Evolutionary conservation across 176 grass and related monocot species (phyloP), one percentile per base, ranked within the genome.

Genomic region (Tillandsia leiboldiana): DNA sequence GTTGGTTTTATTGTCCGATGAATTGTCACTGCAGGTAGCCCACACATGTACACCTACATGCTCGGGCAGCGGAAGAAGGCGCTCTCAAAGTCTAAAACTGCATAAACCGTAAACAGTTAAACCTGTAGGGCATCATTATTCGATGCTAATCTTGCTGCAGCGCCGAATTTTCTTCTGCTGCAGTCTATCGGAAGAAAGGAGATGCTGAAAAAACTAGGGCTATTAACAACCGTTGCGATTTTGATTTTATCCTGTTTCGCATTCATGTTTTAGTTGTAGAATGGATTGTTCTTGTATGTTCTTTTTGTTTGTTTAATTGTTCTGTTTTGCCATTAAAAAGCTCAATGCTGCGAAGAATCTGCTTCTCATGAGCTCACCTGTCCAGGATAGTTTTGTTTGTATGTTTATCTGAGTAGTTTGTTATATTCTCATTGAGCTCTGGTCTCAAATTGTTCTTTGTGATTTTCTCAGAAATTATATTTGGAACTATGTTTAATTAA

Each of bases 41-140:
- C 84, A 8, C 84, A 86, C 74, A 81, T 86, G 79, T 82, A 81
- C 48, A 70, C 73, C 9, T 86, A 81, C 70, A 86, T 81, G 83
- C 79, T 82, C 49, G 84, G 84, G 26, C 84, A 86, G 76, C 51
- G 73, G 29, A 86, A 81, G 78, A 86, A 82, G 65, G 74, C 84
- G 70, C 70, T 86, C 20, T 77, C 78, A 53, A 81, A 86, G 69
- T 70, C 74, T 11, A 86, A 86, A 64, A 68, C 78, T 8, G 78
- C 74, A 50, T 86, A 74, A 77, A 64, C 52, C 15, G 20, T 70
- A n/a, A 68, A 26, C 10, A 26, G 51, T 0, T 61, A 66, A 1
- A 61, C 42, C 63, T 2, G 48, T 3, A 48, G 26, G 20, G 53
- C 52, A 51, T 66, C 53, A 64, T 66, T 65, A 29, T 72, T 72